These are phyloP conservation scores for Trichophyton mentagrophytes DNA, from an alignment of 2,329 filamentous ascomycete species.

Conservation along the genomic window DNA sequence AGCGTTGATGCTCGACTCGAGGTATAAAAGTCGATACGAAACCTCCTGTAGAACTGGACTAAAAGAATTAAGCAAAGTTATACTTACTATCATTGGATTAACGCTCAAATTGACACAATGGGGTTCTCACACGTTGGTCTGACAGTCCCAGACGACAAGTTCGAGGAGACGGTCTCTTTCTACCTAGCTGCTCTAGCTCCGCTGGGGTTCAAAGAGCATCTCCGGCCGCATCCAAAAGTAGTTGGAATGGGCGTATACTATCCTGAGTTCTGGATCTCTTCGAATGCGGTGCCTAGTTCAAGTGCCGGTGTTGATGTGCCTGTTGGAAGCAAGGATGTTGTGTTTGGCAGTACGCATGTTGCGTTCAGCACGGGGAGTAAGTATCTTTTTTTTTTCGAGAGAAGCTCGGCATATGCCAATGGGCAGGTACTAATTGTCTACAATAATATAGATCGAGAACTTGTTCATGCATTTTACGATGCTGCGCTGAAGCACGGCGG, in stretches of 20 bases:
- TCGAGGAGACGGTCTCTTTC: constrained; percentile 20
- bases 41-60: not conserved
- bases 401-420: not conserved
- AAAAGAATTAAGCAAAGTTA: not conserved
- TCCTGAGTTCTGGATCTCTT: constrained; percentile 23
- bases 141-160: constrained; percentile 17
- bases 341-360: constrained; percentile 15
- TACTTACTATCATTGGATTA: not conserved
- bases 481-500: constrained; percentile 35
- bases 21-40: not conserved
- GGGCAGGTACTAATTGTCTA: not conserved
- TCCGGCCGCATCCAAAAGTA: constrained; percentile 17
- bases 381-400: not conserved
- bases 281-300: constrained; percentile 3
- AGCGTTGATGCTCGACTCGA: not conserved
- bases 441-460: constrained; percentile 23
- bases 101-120: constrained; percentile 26
- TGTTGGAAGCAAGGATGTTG: constrained; percentile 1
- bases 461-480: constrained; percentile 37
- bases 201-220: constrained; percentile 20
- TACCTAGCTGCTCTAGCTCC: constrained; percentile 20
- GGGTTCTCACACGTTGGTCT: constrained; percentile 19
- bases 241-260: constrained; percentile 20
- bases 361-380: constrained; percentile 19
- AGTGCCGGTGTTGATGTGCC: constrained; percentile 5